A percentile compares a stretch with the other conserved stretches of the same genome.
phyloP scores from a whole-genome alignment of 257 asterid genomes.

The Solanum dulcamara region DNA sequence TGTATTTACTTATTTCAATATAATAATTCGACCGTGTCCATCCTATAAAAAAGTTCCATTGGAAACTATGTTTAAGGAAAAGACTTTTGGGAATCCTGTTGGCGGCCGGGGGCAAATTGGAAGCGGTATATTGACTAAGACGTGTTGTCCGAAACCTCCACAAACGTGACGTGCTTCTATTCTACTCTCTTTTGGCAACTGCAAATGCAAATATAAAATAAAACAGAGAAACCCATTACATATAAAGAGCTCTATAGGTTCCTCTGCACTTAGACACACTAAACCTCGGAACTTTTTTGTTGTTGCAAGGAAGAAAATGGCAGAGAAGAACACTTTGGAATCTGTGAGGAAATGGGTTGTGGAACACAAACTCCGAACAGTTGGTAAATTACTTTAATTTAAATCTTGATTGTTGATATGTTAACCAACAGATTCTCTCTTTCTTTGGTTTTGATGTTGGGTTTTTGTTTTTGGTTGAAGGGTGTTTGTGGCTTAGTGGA shows the following conservation, averaged over 20 bases:
- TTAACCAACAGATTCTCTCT: not conserved
- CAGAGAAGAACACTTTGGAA: conserved; percentile 39
- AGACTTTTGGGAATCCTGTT: not conserved
- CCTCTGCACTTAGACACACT: not conserved
- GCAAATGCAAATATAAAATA: not conserved
- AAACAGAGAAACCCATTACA: not conserved
- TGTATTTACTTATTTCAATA: too few species aligned
- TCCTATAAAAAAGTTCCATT: not conserved
- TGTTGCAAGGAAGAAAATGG: conserved; percentile 33
- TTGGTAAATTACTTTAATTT: conserved; percentile 26
- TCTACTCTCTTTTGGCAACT: not conserved
- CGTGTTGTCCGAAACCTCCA: not conserved
- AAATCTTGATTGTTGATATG: not conserved
- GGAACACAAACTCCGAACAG: conserved; percentile 74
- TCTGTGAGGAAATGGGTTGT: conserved; percentile 70
- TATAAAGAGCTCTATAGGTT: not conserved
- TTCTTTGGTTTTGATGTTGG: not conserved
- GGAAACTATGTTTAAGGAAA: not conserved
- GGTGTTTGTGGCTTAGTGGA: conserved; percentile 42
- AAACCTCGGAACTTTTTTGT: too few species aligned
- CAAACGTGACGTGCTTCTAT: not conserved
- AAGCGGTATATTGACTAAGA: not conserved
- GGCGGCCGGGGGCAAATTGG: not conserved
- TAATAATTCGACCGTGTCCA: too few species aligned
- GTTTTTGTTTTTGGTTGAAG: conserved; percentile 7